A percentile compares a stretch with the other conserved stretches of the same genome.
Conservation (phyloP, 805 yeast genomes). For the Debaryomyces hansenii region DNA sequence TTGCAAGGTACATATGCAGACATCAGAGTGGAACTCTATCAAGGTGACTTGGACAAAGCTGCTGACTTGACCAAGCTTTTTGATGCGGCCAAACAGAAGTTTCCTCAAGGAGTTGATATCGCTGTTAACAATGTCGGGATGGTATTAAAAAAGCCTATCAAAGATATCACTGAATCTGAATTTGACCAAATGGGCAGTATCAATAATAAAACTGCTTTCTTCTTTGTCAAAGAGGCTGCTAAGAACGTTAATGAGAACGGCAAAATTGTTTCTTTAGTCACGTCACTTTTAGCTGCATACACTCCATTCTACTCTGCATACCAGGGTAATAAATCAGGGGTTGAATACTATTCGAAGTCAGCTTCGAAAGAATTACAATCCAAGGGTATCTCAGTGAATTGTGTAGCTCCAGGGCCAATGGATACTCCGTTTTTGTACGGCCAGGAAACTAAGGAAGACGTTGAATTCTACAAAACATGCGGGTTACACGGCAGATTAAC, state of each 20-base stretch:
- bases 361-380: constrained; percentile 53
- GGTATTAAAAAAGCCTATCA: constrained; percentile 62
- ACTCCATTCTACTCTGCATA: constrained; percentile 51
- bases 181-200: constrained; percentile 52
- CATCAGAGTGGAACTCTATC: constrained; percentile 41
- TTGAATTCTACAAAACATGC: constrained; percentile 55
- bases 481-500: constrained; percentile 54
- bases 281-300: constrained; percentile 67
- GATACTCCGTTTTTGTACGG: constrained; percentile 66
- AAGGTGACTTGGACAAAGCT: constrained; percentile 45
- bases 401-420: constrained; percentile 69
- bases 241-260: constrained; percentile 52
- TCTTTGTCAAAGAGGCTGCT: constrained; percentile 59
- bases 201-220: constrained; percentile 62
- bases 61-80: constrained; percentile 46
- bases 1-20: constrained; percentile 31
- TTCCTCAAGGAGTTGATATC: constrained; percentile 53
- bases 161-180: constrained; percentile 52
- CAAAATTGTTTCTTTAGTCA: constrained; percentile 55
- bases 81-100: constrained; percentile 39
- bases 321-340: constrained; percentile 60
- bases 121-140: constrained; percentile 70
- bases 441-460: constrained; percentile 53
- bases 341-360: constrained; percentile 52
- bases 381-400: constrained; percentile 50